A percentile compares a stretch with the other conserved stretches of the same genome.
Conservation (phyloP, 1,139 yeast genomes). For the Kodamaea derodonti region DNA sequence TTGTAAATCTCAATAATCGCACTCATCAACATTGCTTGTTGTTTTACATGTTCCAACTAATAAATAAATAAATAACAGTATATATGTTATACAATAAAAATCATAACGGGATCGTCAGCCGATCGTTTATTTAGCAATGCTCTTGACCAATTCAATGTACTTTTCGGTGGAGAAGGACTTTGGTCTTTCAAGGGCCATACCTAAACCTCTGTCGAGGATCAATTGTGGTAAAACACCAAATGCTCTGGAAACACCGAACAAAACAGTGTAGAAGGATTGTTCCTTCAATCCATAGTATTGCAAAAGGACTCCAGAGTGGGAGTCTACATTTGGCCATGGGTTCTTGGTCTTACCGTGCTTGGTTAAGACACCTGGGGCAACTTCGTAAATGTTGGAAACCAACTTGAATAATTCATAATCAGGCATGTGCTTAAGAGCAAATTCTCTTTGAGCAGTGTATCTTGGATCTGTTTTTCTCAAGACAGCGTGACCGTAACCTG, state of each 20-base stretch:
- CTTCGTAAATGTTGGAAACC: conserved; percentile 86
- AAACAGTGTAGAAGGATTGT: conserved; percentile 94
- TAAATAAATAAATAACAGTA: conserved; percentile 11
- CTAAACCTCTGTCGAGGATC: conserved; percentile 93
- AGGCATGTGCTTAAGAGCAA: conserved; percentile 96
- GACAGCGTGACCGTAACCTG: conserved; percentile 98
- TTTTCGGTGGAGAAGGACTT: conserved; percentile 84
- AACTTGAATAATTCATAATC: conserved; percentile 89
- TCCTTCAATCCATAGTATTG: conserved; percentile 97
- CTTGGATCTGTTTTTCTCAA: conserved; percentile 97
- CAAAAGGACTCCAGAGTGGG: conserved; percentile 94
- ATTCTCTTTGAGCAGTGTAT: conserved; percentile 95
- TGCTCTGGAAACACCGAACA: conserved; percentile 97
- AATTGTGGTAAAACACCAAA: conserved; percentile 96
- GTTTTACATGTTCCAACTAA: too few species aligned
- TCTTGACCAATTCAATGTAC: conserved; percentile 59
- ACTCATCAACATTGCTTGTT: too few species aligned
- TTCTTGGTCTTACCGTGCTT: conserved; percentile 98
- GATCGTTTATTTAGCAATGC: conserved; percentile 28
- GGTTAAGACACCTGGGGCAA: conserved; percentile 92
- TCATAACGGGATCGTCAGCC: conserved; percentile 6
- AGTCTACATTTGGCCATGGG: conserved; percentile 99
- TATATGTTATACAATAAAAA: conserved; percentile 4
- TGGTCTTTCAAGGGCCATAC: conserved; percentile 96
- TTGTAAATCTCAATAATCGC: too few species aligned